phyloP scores from a whole-genome alignment of 805 yeast genomes.

The Kazachstania bromeliacearum region DNA sequence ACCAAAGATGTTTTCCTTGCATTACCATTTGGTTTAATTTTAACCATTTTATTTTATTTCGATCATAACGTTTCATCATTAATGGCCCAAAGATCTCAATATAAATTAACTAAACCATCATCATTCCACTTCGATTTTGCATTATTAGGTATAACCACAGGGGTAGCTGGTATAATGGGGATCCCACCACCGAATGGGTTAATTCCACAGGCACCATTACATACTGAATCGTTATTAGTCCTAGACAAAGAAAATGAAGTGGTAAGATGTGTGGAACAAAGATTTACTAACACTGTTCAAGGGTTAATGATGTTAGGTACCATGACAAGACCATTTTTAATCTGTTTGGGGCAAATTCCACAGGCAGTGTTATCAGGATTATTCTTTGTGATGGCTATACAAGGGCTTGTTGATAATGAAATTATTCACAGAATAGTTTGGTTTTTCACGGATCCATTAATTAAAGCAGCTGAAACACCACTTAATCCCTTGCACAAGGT shows the following conservation, averaged over 20 bases:
- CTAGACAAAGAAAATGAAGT: slow-evolving; percentile 25
- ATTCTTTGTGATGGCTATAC: slow-evolving; percentile 86
- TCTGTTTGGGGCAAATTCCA: slow-evolving; percentile 76
- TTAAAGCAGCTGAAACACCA: slow-evolving; percentile 15
- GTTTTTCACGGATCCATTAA: slow-evolving; percentile 43
- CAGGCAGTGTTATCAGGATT: slow-evolving; percentile 90
- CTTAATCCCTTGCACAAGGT: slow-evolving; percentile 28
- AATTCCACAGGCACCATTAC: slow-evolving; percentile 95
- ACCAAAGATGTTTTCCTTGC: slow-evolving; percentile 81
- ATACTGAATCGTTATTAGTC: slow-evolving; percentile 67
- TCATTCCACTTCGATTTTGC: slow-evolving; percentile 90
- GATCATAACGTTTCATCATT: slow-evolving; percentile 93
- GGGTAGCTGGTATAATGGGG: slow-evolving; percentile 78
- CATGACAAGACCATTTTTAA: slow-evolving; percentile 81
- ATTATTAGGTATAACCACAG: slow-evolving; percentile 77
- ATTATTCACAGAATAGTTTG: slow-evolving; percentile 55
- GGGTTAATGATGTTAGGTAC: slow-evolving; percentile 77
- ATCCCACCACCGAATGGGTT: slow-evolving; percentile 95
- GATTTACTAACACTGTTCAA: slow-evolving; percentile 76
- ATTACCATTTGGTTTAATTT: slow-evolving; percentile 79
- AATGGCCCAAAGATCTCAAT: slow-evolving; percentile 81
- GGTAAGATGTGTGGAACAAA: slow-evolving; percentile 71
- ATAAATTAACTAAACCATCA: slow-evolving; percentile 75
- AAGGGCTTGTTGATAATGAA: slow-evolving; percentile 61
- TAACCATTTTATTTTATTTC: slow-evolving; percentile 81